phyloP scores from a whole-genome alignment of 1,284 basidiomycete species.

The Ganoderma resinaceum region DNA sequence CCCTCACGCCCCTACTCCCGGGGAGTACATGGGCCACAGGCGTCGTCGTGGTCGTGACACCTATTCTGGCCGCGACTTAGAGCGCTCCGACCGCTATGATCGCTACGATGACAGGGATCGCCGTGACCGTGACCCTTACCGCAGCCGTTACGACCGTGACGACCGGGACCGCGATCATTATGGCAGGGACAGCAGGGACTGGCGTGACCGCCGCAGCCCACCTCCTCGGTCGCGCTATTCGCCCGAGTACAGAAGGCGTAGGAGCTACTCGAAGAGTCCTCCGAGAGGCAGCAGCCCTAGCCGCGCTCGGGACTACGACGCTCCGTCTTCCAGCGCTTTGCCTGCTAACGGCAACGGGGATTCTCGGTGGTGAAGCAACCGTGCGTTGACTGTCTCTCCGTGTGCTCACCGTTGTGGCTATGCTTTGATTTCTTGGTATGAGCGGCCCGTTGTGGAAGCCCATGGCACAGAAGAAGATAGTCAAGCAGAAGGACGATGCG shows the following conservation, averaged over 20 bases:
- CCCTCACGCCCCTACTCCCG: slow-evolving; percentile 95
- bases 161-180: slow-evolving; percentile 62
- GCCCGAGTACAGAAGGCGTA: slow-evolving; percentile 75
- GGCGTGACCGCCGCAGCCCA: slow-evolving; percentile 71
- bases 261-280: slow-evolving; percentile 81
- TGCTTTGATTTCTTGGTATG: slow-evolving; percentile 31
- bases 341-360: slow-evolving; percentile 37
- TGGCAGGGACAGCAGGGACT: slow-evolving; percentile 50
- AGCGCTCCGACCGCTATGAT: slow-evolving; percentile 36
- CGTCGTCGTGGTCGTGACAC: slow-evolving; percentile 73
- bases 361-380: slow-evolving; percentile 39
- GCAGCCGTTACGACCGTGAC: slow-evolving; percentile 46
- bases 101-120: slow-evolving; percentile 56
- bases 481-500: slow-evolving; percentile 41
- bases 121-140: slow-evolving; percentile 54
- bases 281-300: slow-evolving; percentile 77
- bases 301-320: slow-evolving; percentile 53
- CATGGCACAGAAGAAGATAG: slow-evolving; percentile 39
- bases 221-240: slow-evolving; percentile 71
- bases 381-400: slow-evolving; percentile 29
- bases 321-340: slow-evolving; percentile 35
- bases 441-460: slow-evolving; percentile 31
- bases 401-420: slow-evolving; percentile 27
- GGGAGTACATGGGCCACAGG: slow-evolving; percentile 96
- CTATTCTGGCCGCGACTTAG: slow-evolving; percentile 49